Base-by-base conservation (phyloP, 371 early-diverging fungal species). In the Choanephora cucurbitarum region DNA sequence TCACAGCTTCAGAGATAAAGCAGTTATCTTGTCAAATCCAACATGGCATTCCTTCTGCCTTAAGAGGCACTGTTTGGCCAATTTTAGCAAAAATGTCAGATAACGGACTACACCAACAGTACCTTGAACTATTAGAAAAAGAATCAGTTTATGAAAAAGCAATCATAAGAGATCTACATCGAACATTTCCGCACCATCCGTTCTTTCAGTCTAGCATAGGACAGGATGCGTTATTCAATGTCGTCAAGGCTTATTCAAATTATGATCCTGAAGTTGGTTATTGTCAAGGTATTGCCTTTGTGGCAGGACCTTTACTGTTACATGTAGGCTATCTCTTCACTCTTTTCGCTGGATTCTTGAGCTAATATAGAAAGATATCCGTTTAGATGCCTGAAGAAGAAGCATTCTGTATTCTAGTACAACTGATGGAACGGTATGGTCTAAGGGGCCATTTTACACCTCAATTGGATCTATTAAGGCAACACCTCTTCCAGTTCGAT, bases 61-160 rank as follows among this genome's bases (percentile, higher is more conserved):
- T 97, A 41, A 88, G 98, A 33, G 97, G 98, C 23, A 89, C 87
- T 68, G 84, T 97, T 45, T 97, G 98, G 98, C 95, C 91, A 64
- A 70, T 93, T 48, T 75, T 88, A 42, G 82, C 84, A 1, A 57
- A 48, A n/a, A 56, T 34, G 18, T 18, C 15, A 14, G 46, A 49
- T 17, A 44, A 41, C 40, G 54, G 47, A 4, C 69, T 94, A 41
- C 91, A 93, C 57, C 66, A 75, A 3, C 75, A 73, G 0, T 94
- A 88, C 66, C 75, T 82, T 24, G 74, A 79, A 34, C 69, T 94
- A 28, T 62, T 92, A 19, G 87, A 83, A 47, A 71, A 83, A 23
- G 73, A 81, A 0, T 85, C 90, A 6, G 62, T 81, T 13, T 88
- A 92, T 61, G 98, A 96, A 68, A 97, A 96, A 75, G 83, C 90